Percentiles rank a stretch among this genome's conserved stretches.
phyloP scores from a whole-genome alignment of 1,284 basidiomycete species.

The Butyriboletus appendiculatus region DNA sequence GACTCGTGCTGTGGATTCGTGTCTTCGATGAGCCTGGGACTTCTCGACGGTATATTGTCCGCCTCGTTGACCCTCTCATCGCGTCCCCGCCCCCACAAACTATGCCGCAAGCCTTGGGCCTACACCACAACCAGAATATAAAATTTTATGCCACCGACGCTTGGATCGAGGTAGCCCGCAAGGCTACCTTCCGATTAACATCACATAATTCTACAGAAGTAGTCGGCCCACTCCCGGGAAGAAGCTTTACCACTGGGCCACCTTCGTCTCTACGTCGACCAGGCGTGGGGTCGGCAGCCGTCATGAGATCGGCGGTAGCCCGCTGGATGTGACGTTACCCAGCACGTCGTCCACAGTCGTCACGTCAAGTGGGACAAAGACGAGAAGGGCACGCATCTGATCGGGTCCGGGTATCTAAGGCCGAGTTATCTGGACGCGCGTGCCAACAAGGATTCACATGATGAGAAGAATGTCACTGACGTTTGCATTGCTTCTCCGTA shows the following conservation, averaged over 20 bases:
- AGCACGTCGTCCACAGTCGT: constrained; percentile 7
- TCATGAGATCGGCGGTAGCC: constrained; percentile 20
- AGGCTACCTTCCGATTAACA: constrained; percentile 16
- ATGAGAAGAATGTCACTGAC: too few relatives aligned
- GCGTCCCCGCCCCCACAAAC: constrained; percentile 1
- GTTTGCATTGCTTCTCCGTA: too few relatives aligned
- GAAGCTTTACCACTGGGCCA: constrained; percentile 22
- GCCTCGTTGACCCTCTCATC: background rate
- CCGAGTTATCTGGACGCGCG: too few relatives aligned
- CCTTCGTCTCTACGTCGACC: constrained; percentile 24
- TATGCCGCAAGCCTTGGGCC: constrained; percentile 8
- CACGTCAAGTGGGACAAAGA: constrained; percentile 17
- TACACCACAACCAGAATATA: constrained; percentile 6
- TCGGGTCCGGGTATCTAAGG: too few relatives aligned
- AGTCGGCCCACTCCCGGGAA: background rate
- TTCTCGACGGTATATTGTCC: too few relatives aligned
- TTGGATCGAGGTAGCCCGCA: background rate
- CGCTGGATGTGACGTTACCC: constrained; percentile 7
- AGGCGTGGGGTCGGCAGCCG: constrained; percentile 22
- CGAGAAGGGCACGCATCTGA: background rate
- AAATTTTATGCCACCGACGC: constrained; percentile 3
- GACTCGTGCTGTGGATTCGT: too few relatives aligned
- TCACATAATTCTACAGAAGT: constrained; percentile 19
- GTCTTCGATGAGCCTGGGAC: too few relatives aligned
- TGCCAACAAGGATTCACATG: too few relatives aligned